phyloP scores from a whole-genome alignment of 768 basidiomycete species.

The Boletus fagicola region DNA sequence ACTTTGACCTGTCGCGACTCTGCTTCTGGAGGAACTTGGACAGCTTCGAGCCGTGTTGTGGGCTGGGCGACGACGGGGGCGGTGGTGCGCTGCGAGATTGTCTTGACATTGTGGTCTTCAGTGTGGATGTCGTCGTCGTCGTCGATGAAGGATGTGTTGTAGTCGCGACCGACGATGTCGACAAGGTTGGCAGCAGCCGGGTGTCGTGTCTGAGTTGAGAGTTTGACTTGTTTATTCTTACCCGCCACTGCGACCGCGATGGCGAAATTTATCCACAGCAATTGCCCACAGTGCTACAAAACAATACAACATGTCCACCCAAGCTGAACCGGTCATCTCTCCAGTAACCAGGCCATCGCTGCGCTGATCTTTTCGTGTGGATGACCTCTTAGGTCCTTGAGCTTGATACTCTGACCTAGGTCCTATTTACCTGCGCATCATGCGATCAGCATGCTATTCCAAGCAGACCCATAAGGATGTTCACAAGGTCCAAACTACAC shows the following conservation, averaged over 20 bases:
- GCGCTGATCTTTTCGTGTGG: not conserved
- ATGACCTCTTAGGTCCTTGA: not conserved
- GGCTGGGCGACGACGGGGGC: conserved; percentile 41
- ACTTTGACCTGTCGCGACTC: conserved; percentile 58
- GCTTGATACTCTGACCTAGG: not conserved
- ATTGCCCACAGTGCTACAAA: conserved; percentile 5
- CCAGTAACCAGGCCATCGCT: not conserved
- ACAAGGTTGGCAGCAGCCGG: conserved; percentile 6
- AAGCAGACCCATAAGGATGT: not conserved
- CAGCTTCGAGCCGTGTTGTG: conserved; percentile 51
- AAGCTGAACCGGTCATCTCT: not conserved
- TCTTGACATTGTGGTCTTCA: conserved; percentile 42
- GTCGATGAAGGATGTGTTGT: conserved; percentile 12
- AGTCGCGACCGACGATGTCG: conserved; percentile 21
- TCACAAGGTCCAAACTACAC: not conserved
- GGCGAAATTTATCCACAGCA: conserved; percentile 19
- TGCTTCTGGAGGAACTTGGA: conserved; percentile 69
- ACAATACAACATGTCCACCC: not conserved
- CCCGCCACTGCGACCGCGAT: conserved; percentile 14
- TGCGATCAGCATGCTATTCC: not conserved
- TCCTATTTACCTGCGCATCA: not conserved
- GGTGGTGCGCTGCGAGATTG: conserved; percentile 43
- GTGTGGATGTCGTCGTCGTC: conserved; percentile 2
- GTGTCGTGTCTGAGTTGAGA: conserved; percentile 19
- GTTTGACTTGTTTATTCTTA: conserved; percentile 31